Evolutionary conservation across 768 basidiomycete species (phyloP), one percentile per base, ranked within the genome.

Genomic region (Lactifluus hygrophoroides): DNA sequence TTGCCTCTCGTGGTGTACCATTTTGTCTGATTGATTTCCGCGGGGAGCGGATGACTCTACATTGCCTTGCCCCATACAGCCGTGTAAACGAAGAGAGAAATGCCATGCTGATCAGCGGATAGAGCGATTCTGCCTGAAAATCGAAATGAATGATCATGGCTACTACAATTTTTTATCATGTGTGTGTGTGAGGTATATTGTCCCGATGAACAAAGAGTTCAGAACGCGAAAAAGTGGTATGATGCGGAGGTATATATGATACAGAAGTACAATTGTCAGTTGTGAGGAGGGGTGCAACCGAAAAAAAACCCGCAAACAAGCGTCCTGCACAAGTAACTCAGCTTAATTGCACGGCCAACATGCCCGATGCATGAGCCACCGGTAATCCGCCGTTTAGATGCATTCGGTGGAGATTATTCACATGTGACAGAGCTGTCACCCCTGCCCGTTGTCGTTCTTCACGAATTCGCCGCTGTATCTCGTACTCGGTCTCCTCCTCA

Each of bases 401-500:
- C 5, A 34, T 3, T 52, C 28, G 50, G 34, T 53, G 50, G 14
- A 27, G 45, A 49, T 45, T 46, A 34, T 14, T 16, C 10, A 21
- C 28, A n/a, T 27, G 47, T 49, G 52, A 30, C n/a, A 14, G 38
- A 34, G 17, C 19, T 13, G 37, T 23, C 51, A 13, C 40, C 21
- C 35, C 30, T 19, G 28, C 30, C 9, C 42, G 47, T 23, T 14
- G 25, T 27, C 19, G 27, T 21, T 27, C 53, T 40, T 54, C 17
- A 61, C 48, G 46, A 54, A 40, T 17, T 44, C 53, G 43, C 59
- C 60, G 57, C 62, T 47, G 42, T 5, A 28, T 43, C 66, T 74
- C 73, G 34, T 64, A 55, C 64, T 86, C 83, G 10, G 83, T 84
- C 57, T 80, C 73, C 58, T 91, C 86, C 30, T 85, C 81, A n/a